Base-by-base conservation (phyloP, 23 red algal genomes). In the Pyropia haitanensis region DNA sequence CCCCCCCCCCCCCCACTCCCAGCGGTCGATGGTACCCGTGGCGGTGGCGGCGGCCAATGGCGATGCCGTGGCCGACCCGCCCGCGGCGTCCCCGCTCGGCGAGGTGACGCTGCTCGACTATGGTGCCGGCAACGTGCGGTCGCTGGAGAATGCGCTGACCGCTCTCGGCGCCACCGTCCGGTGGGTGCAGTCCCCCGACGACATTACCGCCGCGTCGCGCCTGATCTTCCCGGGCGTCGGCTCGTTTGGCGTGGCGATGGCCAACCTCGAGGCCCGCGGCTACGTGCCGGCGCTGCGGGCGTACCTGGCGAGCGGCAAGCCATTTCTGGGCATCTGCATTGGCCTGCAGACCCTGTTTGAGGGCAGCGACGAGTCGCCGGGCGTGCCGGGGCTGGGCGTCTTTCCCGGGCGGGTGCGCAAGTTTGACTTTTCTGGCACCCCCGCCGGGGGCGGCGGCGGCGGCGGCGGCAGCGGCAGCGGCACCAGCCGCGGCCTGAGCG, bases 211-310 rank as follows among this genome's bases (percentile, higher is more conserved):
- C 18, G 84, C 84, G 3, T 18, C 59, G 20, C 39, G 53, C 0
- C 73, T 89, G 29, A 89, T 89, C 53, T 89, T 89, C 54, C 84
- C 84, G 16, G 84, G 84, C 68, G 84, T 89, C 23, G 84, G 84
- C 64, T 79, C 84, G 23, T 89, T 89, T 53, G 84, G 84, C 48
- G 84, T 73, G n/a, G 84, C 84, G 53, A 89, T 89, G 84, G 15
- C 19, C 19, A 44, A 71, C 19, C 84, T 89, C 16, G 65, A 79
- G 14, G 46, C 25, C 5, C 75, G 68, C 33, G 25, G 20, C n/a
- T 89, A 74, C 48, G 68, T 75, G 49, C 19, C 9, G 2, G 46
- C 74, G n/a, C 59, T 89, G 46, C 34, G 53, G 24, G 53, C 39
- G 19, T 89, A 79, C 48, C 17, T 89, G 15, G 23, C 18, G 14